These are phyloP conservation scores for Filobasidium uniguttulatum DNA, from an alignment of 1,284 basidiomycete genomes.

Conservation along the genomic window DNA sequence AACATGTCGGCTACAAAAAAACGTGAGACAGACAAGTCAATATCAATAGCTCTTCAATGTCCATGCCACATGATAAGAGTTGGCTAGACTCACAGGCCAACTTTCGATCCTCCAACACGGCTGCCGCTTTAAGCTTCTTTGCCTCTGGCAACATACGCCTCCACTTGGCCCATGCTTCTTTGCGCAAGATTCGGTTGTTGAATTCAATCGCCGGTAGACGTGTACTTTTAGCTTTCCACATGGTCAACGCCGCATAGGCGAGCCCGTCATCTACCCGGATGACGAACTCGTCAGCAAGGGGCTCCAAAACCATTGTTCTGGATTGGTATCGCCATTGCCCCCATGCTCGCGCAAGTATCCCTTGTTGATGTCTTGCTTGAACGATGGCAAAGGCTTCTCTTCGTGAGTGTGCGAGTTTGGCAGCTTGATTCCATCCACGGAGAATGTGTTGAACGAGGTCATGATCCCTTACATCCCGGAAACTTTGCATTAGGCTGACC, in stretches of 20 bases:
- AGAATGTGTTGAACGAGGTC: not conserved
- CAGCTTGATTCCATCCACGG: not conserved
- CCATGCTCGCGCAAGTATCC: not conserved
- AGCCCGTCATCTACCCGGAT: constrained; percentile 12
- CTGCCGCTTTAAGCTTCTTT: constrained; percentile 4
- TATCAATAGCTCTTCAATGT: too few species aligned
- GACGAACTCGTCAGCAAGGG: constrained; percentile 5
- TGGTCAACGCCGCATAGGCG: constrained; percentile 6
- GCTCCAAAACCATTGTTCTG: constrained; percentile 4
- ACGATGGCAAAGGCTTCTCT: not conserved
- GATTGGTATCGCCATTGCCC: constrained; percentile 11
- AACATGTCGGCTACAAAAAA: constrained; percentile 7
- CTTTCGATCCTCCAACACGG: not conserved
- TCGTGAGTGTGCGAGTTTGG: not conserved
- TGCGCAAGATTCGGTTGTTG: constrained; percentile 2
- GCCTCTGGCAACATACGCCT: constrained; percentile 10
- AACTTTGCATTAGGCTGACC: constrained; percentile 14
- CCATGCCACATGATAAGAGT: not conserved
- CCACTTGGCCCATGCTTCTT: constrained; percentile 13
- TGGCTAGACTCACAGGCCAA: constrained; percentile 4
- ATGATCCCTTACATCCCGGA: constrained; percentile 13
- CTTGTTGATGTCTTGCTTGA: not conserved
- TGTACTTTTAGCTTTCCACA: constrained; percentile 9
- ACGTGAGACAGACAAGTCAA: not conserved
- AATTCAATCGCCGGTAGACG: constrained; percentile 14